Evolutionary conservation across 352 stramenopile genomes (phyloP).

Genomic region (Aphanomyces invadans): DNA sequence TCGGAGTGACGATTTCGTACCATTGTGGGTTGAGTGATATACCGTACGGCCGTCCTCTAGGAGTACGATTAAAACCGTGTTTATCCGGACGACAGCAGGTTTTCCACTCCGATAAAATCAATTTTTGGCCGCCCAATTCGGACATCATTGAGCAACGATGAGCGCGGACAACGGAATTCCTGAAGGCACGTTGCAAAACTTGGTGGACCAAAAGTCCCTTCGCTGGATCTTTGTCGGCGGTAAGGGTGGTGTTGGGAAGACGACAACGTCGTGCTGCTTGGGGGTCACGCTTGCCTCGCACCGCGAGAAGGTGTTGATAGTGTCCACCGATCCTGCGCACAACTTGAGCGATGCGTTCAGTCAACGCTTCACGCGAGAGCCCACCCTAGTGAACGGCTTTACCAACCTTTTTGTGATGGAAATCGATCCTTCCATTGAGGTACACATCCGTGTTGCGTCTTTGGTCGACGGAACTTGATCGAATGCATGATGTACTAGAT

Average conservation of each 20-base stretch:
- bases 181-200: slow-evolving; percentile 85
- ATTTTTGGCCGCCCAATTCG: background rate
- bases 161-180: slow-evolving; percentile 43
- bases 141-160: background rate
- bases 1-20: too few species aligned
- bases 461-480: slow-evolving; percentile 5
- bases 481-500: slow-evolving; percentile 40
- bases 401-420: slow-evolving; percentile 98
- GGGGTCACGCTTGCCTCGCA: slow-evolving; percentile 87
- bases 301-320: slow-evolving; percentile 94
- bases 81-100: too few species aligned
- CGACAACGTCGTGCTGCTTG: slow-evolving; percentile 97
- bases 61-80: too few species aligned
- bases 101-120: too few species aligned
- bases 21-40: too few species aligned
- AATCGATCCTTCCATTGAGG: slow-evolving; percentile 91
- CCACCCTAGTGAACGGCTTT: slow-evolving; percentile 96
- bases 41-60: too few species aligned
- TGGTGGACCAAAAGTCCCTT: slow-evolving; percentile 82
- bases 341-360: slow-evolving; percentile 99
- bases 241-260: slow-evolving; percentile 94
- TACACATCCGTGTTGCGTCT: slow-evolving; percentile 26
- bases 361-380: slow-evolving; percentile 98
- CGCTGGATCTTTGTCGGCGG: slow-evolving; percentile 95
- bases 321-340: slow-evolving; percentile 99